A percentile compares a stretch with the other conserved stretches of the same genome.
Evolutionary conservation across 2,329 filamentous ascomycete genomes (phyloP).

Genomic region (Ophiostoma perfectum): DNA sequence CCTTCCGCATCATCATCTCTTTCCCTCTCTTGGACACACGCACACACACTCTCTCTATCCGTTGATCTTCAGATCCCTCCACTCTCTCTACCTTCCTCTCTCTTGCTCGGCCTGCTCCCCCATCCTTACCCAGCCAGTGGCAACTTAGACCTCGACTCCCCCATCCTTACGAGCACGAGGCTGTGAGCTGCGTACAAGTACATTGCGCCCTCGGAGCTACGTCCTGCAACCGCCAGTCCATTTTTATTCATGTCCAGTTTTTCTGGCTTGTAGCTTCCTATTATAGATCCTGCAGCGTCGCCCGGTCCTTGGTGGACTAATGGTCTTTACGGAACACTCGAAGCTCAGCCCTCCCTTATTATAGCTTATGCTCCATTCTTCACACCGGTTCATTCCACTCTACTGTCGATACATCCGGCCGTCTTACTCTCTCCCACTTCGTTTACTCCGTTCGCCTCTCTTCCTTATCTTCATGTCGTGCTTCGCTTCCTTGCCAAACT

Average conservation of each 20-base stretch:
- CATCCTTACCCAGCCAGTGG: not conserved
- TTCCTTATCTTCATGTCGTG: not conserved
- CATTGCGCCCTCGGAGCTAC: not conserved
- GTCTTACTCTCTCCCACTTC: not conserved
- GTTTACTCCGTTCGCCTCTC: not conserved
- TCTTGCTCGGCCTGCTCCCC: not conserved
- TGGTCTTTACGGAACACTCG: not conserved
- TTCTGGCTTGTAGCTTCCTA: not conserved
- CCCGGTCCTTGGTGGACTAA: not conserved
- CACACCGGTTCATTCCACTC: too few relatives aligned
- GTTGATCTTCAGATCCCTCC: not conserved
- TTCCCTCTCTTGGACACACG: not conserved
- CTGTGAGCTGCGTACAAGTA: not conserved
- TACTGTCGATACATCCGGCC: too few relatives aligned
- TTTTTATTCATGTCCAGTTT: not conserved
- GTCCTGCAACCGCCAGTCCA: not conserved
- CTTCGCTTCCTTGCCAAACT: not conserved
- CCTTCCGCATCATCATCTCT: not conserved
- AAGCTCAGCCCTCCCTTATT: not conserved
- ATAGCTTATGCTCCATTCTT: not conserved
- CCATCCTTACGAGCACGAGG: not conserved
- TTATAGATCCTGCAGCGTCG: not conserved
- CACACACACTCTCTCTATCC: not conserved
- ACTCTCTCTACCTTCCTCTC: not conserved
- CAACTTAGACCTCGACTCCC: not conserved